Percentiles rank a stretch among this genome's conserved stretches.
Conservation (phyloP, 2,329 filamentous ascomycete species). For the Trichophyton mentagrophytes region DNA sequence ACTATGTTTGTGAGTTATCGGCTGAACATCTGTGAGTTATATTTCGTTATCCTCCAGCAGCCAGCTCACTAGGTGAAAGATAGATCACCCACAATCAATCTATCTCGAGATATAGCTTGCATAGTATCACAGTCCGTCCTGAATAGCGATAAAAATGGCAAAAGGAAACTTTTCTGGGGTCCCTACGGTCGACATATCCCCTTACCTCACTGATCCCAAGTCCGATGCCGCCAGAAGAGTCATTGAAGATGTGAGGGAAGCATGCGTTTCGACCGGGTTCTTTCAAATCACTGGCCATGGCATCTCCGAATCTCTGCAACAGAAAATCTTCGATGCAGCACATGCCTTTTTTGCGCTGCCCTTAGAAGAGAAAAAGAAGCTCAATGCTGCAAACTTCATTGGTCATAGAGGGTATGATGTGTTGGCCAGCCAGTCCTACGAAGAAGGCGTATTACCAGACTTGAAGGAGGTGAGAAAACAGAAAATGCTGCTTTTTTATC, state of each 20-base stretch:
- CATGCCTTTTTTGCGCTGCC: not conserved
- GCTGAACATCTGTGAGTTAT: not conserved
- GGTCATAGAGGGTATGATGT: conserved; percentile 5
- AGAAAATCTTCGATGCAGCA: not conserved
- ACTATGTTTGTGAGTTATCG: not conserved
- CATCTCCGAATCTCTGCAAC: not conserved
- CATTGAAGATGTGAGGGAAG: not conserved
- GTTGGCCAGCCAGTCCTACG: conserved; percentile 4
- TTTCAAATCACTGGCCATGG: conserved; percentile 2
- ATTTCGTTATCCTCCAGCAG: not conserved
- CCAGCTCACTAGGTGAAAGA: not conserved
- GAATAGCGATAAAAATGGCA: not conserved
- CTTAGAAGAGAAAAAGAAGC: conserved; percentile 4
- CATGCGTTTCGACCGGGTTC: conserved; percentile 1
- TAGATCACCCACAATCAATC: not conserved
- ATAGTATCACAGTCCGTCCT: not conserved
- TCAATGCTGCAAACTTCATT: not conserved
- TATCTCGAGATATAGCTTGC: not conserved
- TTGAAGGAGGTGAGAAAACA: not conserved
- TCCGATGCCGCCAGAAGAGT: not conserved
- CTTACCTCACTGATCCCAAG: not conserved
- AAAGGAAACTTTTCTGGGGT: not conserved
- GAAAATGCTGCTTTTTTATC: not conserved
- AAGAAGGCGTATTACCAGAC: conserved; percentile 3
- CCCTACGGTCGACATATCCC: conserved; percentile 1